These are phyloP conservation scores for Massariosphaeria phaeospora DNA, from an alignment of 495 filamentous ascomycete species.

Conservation along the genomic window DNA sequence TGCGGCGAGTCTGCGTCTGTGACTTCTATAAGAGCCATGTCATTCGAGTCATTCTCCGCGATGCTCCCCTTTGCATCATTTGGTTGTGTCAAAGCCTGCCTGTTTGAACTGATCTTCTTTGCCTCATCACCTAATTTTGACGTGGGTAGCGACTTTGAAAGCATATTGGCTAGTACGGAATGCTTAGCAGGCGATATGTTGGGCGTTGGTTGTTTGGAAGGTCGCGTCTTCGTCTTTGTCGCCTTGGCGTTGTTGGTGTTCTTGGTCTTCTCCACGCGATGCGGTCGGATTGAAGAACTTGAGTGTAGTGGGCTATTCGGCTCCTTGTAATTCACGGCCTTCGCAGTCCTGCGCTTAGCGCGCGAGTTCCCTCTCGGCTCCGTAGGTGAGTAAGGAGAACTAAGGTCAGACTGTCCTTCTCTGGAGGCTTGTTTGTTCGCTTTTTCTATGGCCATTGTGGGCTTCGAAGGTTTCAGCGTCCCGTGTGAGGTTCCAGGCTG, in stretches of 20 bases:
- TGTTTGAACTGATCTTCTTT: too few species aligned
- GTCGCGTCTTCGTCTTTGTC: background rate
- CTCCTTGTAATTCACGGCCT: constrained; percentile 8
- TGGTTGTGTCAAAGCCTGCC: too few species aligned
- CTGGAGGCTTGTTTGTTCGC: too few species aligned
- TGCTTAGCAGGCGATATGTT: background rate
- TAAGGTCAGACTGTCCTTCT: too few species aligned
- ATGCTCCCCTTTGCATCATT: too few species aligned
- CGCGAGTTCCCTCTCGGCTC: background rate
- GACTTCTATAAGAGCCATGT: too few species aligned
- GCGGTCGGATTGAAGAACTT: constrained; percentile 7
- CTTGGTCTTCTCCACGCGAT: background rate
- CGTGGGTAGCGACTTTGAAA: background rate
- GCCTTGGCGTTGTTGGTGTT: background rate
- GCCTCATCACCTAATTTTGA: background rate
- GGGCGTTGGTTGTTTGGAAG: too few species aligned
- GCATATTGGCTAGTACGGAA: background rate
- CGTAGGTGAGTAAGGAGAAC: too few species aligned
- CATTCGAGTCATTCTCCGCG: too few species aligned
- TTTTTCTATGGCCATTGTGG: too few species aligned
- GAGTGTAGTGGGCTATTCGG: background rate
- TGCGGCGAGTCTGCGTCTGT: background rate
- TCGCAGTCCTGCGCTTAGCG: background rate
- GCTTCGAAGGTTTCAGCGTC: too few species aligned
- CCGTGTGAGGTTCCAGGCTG: too few species aligned